Evolutionary conservation across 495 filamentous ascomycete genomes (phyloP).

Genomic region (Penicillium canescens): DNA sequence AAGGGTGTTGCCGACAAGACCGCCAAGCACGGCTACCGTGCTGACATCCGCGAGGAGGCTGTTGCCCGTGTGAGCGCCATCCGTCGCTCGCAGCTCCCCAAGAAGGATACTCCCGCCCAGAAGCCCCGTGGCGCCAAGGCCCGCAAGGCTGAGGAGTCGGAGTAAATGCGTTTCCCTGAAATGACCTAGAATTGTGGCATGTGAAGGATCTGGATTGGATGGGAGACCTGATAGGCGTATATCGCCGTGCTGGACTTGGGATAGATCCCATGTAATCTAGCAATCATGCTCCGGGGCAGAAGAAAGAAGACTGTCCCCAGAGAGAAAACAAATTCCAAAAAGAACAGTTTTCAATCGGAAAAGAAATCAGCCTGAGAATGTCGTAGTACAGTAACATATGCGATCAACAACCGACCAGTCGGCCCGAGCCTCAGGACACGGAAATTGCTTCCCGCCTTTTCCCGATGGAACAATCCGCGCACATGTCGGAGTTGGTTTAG

Average conservation of each 20-base stretch:
- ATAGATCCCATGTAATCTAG: conserved; percentile 37
- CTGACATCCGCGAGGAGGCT: conserved; percentile 82
- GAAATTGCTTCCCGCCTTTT: conserved; percentile 17
- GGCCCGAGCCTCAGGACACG: conserved; percentile 13
- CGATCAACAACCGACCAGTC: conserved; percentile 9
- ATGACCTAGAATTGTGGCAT: conserved; percentile 9
- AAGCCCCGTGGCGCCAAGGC: conserved; percentile 85
- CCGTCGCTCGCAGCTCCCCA: conserved; percentile 71
- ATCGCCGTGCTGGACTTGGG: conserved; percentile 29
- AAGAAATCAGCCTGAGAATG: conserved; percentile 22
- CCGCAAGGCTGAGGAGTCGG: conserved; percentile 63
- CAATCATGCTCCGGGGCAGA: conserved; percentile 22
- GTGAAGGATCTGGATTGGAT: conserved; percentile 12
- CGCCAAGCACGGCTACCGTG: conserved; percentile 80
- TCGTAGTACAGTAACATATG: background rate
- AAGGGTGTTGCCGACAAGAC: conserved; percentile 75
- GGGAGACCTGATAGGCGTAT: conserved; percentile 11
- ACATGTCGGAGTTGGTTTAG: conserved; percentile 9
- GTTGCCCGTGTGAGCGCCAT: conserved; percentile 88
- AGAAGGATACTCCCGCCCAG: conserved; percentile 69
- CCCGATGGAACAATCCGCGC: conserved; percentile 10
- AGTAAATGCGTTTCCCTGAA: conserved; percentile 33
- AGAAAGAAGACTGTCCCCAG: conserved; percentile 9
- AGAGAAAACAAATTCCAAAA: background rate
- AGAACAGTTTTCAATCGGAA: conserved; percentile 10